phyloP scores from a whole-genome alignment of 495 filamentous ascomycete genomes.

The Neurospora sp. region DNA sequence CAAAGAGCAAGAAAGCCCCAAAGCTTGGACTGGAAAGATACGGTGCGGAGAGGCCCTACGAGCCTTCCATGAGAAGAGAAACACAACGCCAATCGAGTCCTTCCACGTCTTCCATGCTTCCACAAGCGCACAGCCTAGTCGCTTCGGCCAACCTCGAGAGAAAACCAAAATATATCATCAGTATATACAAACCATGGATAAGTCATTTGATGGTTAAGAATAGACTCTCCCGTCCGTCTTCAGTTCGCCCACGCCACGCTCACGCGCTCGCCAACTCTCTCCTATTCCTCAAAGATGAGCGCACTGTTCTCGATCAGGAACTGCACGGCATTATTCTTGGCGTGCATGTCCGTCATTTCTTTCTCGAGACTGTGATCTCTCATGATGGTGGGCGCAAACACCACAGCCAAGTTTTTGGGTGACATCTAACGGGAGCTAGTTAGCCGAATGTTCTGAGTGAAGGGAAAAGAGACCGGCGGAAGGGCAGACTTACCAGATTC shows the following conservation, averaged over 20 bases:
- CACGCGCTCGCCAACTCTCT: constrained; percentile 2
- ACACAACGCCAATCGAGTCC: neutral
- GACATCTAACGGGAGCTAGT: constrained; percentile 56
- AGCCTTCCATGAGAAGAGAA: neutral
- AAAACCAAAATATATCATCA: constrained; percentile 1
- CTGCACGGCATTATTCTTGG: constrained; percentile 82
- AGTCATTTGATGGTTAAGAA: neutral
- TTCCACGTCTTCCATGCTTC: neutral
- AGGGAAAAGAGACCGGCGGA: neutral
- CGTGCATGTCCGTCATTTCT: constrained; percentile 92
- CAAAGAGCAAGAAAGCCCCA: neutral
- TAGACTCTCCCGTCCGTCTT: neutral
- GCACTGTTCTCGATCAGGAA: constrained; percentile 82
- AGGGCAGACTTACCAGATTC: constrained; percentile 49
- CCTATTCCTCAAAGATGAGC: constrained; percentile 52
- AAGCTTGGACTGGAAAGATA: neutral
- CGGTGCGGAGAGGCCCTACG: neutral
- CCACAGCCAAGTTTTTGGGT: constrained; percentile 86
- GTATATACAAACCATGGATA: constrained; percentile 8
- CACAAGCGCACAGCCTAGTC: neutral
- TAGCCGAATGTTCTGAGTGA: constrained; percentile 5
- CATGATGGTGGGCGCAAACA: constrained; percentile 98
- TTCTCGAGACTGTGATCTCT: constrained; percentile 75
- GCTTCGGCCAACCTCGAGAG: neutral
- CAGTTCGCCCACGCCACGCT: neutral